Base-by-base conservation (phyloP, 1,284 basidiomycete species). In the Ustilago hordei region DNA sequence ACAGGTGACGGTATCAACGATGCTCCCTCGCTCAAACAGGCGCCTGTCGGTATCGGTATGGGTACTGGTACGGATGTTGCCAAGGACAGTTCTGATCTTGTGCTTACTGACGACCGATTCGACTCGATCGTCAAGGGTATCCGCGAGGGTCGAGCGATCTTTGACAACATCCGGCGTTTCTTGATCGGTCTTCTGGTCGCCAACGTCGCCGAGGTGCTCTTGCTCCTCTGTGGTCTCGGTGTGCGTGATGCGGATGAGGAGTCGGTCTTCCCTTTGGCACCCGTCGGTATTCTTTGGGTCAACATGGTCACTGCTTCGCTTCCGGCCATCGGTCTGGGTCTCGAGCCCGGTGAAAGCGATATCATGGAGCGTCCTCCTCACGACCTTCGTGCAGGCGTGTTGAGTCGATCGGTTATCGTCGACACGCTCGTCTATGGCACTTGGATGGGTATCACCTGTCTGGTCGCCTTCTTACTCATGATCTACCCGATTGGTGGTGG, bases 31-130 rank as follows among this genome's bases (percentile, higher is more conserved):
- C 85, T 90, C 68, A 89, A 89, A 80, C 87, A 88, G 38, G 90
- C 90, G 28, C 72, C 70, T 17, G 78, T 85, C 58, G 84, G 85
- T 55, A 90, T 92, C 73, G 91, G 90, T 11, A 92, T 93, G 91
- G 91, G 91, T 41, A 90, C 89, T 7, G 91, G 91, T n/a, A 90
- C 89, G 8, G 91, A 92, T 77, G 91, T 92, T 34, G 91, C 91
- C 45, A 90, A 90, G 81, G 89, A 89, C 60, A 75, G 72, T 36
- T 82, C 85, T n/a, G 85, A 86, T 45, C 75, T 86, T 19, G 74
- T 86, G 28, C 70, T 86, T 8, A 79, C 78, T 17, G 82, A 84
- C 58, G 82, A 84, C 65, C 60, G 75, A 15, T 84, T 83, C 58
- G 79, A 75, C 55, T 76, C 73, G 39, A 83, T 84, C 61, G 78